phyloP scores from a whole-genome alignment of 1,139 yeast genomes.

The Nakaseomyces kungkrabaensis region DNA sequence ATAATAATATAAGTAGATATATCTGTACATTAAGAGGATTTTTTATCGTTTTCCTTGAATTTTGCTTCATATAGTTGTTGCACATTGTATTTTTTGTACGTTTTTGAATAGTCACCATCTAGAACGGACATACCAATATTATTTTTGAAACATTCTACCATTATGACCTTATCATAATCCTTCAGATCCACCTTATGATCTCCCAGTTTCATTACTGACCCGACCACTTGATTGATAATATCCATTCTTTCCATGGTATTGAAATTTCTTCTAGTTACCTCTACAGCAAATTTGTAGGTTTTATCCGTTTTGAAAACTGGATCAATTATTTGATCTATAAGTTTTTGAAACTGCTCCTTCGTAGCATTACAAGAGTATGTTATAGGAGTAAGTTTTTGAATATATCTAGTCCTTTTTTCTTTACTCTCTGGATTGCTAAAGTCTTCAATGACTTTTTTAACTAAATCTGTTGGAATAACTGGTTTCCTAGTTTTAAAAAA shows the following conservation, averaged over 20 bases:
- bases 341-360: constrained; percentile 50
- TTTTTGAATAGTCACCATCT: constrained; percentile 41
- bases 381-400: constrained; percentile 76
- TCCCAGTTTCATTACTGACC: constrained; percentile 45
- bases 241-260: constrained; percentile 58
- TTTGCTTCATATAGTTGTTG: constrained; percentile 52
- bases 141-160: constrained; percentile 81
- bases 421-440: constrained; percentile 36
- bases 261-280: constrained; percentile 71
- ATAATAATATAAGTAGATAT: neutral
- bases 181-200: constrained; percentile 71
- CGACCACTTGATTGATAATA: constrained; percentile 64
- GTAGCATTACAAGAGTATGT: constrained; percentile 66
- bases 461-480: constrained; percentile 65
- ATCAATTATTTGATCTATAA: constrained; percentile 46
- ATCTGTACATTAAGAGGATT: constrained; percentile 1
- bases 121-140: constrained; percentile 78
- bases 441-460: constrained; percentile 53
- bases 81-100: constrained; percentile 45
- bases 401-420: constrained; percentile 52
- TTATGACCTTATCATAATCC: constrained; percentile 62
- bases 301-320: constrained; percentile 56
- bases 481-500: constrained; percentile 76
- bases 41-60: constrained; percentile 15
- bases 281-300: constrained; percentile 66